Base-by-base conservation (phyloP, 257 asterid species). In the Plectranthus barbatus region DNA sequence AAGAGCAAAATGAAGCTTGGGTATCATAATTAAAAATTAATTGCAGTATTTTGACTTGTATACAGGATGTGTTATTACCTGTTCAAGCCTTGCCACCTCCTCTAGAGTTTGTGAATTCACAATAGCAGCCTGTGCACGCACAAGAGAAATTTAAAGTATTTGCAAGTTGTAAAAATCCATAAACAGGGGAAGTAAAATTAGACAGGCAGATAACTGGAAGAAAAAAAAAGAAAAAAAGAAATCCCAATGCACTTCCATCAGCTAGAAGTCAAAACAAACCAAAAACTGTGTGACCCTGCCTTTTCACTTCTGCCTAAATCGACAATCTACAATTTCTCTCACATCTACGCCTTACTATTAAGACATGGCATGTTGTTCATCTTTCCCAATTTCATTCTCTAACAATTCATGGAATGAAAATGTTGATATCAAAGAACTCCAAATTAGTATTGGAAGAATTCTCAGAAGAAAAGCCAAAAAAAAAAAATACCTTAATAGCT, bases 61-160 rank as follows among this genome's bases (percentile, higher is more conserved):
- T 20, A 48, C 64, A 29, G 71, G 62, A 58, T 33, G 60, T 39
- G 59, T 70, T 39, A 64, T 75, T 62, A 88, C 99, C 99, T 93
- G 95, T 77, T 93, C 99, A 73, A 93, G 99, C 80, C 95, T 85
- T 54, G 99, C 95, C 72, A 93, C 97, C 81, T 93, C 96, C 79
- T 93, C 99, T 45, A 93, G 95, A 64, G 99, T 87, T 77, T 90
- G 96, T 49, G 99, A 84, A 73, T 90, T 93, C 70, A 84, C 86
- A 71, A 93, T 93, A 63, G 99, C 99, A 84, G 99, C 97, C 97
- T 93, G 89, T 80, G 79, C 1, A 63, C 53, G 56, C 58, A 64
- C 26, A 62, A n/a, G 46, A 71, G 36, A 64, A 10, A 24, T 7
- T 15, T 45, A 39, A 59, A 59, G 39, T 45, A 67, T 55, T 26